A percentile compares a stretch with the other conserved stretches of the same genome.
phyloP scores from a whole-genome alignment of 192 early-diverging fungal species.

The Entophlyctis luteolus region DNA sequence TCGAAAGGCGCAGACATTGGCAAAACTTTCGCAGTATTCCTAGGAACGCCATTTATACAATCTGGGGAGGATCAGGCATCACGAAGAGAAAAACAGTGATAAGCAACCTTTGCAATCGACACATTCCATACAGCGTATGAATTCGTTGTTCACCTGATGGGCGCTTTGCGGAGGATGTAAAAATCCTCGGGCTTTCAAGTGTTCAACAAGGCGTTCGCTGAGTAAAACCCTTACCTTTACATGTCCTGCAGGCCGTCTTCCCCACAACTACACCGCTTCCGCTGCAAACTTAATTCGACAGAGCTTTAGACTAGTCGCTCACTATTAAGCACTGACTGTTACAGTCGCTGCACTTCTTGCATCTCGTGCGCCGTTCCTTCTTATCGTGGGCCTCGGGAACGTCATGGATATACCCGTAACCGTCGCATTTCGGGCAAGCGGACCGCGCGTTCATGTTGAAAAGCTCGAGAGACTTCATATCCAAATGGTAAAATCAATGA shows the following conservation, averaged over 20 bases:
- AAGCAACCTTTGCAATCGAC: slow-evolving; percentile 21
- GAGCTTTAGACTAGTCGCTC: background rate
- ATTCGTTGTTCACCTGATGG: background rate
- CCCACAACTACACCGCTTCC: slow-evolving; percentile 23
- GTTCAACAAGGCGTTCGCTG: background rate
- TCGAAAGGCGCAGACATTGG: background rate
- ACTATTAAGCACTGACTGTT: background rate
- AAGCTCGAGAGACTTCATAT: background rate
- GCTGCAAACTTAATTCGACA: slow-evolving; percentile 9
- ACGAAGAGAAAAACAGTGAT: background rate
- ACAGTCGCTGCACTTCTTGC: slow-evolving; percentile 26
- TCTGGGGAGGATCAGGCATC: background rate
- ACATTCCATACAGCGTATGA: slow-evolving; percentile 21
- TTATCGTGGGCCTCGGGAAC: slow-evolving; percentile 23
- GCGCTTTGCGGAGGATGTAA: slow-evolving; percentile 15
- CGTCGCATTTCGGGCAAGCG: slow-evolving; percentile 24
- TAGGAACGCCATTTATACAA: slow-evolving; percentile 7
- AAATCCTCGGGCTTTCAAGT: slow-evolving; percentile 18
- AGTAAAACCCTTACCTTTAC: background rate
- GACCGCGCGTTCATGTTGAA: slow-evolving; percentile 24
- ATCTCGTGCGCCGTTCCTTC: slow-evolving; percentile 2
- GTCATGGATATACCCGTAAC: slow-evolving; percentile 29
- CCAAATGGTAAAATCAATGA: background rate
- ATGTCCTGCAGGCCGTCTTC: slow-evolving; percentile 14
- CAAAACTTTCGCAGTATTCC: slow-evolving; percentile 1